Conservation (phyloP, 768 basidiomycete genomes). For the Rhizopogon salebrosus region DNA sequence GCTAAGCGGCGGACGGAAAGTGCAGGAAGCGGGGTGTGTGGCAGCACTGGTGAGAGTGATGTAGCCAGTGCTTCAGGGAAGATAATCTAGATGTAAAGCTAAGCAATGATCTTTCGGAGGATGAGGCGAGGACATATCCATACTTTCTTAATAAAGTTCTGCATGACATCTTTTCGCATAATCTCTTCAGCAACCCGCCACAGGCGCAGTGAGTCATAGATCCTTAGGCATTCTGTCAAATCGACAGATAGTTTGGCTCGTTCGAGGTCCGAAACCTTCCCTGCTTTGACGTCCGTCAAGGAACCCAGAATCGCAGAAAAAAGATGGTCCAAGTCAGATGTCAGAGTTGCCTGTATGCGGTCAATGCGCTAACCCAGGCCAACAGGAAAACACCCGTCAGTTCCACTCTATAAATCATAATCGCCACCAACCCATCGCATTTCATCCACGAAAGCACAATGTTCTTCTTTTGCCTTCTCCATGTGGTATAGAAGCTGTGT, state of each 20-base stretch:
- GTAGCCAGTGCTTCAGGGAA: slow-evolving; percentile 61
- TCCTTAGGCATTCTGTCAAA: slow-evolving; percentile 70
- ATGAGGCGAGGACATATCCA: slow-evolving; percentile 1
- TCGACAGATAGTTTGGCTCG: slow-evolving; percentile 59
- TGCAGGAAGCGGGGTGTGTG: slow-evolving; percentile 61
- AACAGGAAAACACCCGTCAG: background rate
- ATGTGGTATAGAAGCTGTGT: slow-evolving; percentile 88
- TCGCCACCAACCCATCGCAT: slow-evolving; percentile 72
- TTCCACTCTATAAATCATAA: background rate
- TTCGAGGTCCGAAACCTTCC: slow-evolving; percentile 56
- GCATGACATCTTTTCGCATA: slow-evolving; percentile 64
- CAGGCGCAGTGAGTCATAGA: slow-evolving; percentile 74
- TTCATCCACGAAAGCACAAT: slow-evolving; percentile 75
- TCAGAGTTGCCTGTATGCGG: slow-evolving; percentile 78
- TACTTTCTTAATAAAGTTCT: slow-evolving; percentile 75
- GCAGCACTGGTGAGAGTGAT: slow-evolving; percentile 71
- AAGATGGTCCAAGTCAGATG: slow-evolving; percentile 79
- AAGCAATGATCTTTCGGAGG: slow-evolving; percentile 3
- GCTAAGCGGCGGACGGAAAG: slow-evolving; percentile 7
- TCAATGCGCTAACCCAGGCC: slow-evolving; percentile 62
- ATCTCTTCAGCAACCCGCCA: slow-evolving; percentile 91
- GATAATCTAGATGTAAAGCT: slow-evolving; percentile 51
- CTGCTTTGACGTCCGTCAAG: slow-evolving; percentile 44
- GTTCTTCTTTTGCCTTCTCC: slow-evolving; percentile 72
- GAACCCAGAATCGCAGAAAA: slow-evolving; percentile 59